These are phyloP conservation scores for Marchantia polymorpha DNA, from an alignment of 225 moss, liverwort and hornwort species.

Conservation along the genomic window DNA sequence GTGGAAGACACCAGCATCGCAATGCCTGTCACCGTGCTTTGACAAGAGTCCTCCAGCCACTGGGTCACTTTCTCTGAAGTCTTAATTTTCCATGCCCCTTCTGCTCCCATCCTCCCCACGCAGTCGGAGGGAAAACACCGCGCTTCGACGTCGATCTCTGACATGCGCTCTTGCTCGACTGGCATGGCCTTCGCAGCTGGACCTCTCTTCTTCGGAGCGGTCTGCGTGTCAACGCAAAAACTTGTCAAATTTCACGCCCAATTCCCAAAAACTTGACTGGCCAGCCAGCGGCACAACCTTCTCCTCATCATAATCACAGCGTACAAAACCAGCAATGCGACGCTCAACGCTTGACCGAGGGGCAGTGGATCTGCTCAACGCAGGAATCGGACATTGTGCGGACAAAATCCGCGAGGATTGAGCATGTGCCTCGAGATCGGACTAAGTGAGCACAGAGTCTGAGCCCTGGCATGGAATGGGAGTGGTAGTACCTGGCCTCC, in stretches of 20 bases:
- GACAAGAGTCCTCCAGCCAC: constrained; percentile 15
- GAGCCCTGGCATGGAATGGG: background rate
- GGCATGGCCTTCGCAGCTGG: background rate
- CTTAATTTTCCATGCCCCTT: background rate
- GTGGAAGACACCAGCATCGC: background rate
- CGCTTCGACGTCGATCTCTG: background rate
- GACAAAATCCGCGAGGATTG: background rate
- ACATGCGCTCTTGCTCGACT: background rate
- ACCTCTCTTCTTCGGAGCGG: background rate
- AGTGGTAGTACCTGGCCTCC: constrained; percentile 8
- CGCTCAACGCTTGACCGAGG: background rate
- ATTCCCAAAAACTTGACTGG: background rate
- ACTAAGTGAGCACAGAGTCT: background rate
- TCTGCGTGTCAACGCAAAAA: background rate
- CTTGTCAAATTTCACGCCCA: background rate
- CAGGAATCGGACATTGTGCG: background rate
- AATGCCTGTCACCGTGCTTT: background rate
- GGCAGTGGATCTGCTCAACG: background rate
- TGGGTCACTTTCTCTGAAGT: constrained; percentile 9
- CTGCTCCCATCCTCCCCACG: background rate
- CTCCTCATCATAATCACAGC: background rate
- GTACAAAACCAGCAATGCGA: background rate
- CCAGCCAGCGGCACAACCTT: background rate
- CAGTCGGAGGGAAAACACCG: background rate
- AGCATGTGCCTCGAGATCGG: background rate